Evolutionary conservation across 257 asterid species (phyloP), one percentile per base, ranked within the genome.

Genomic region (Mentha longifolia): DNA sequence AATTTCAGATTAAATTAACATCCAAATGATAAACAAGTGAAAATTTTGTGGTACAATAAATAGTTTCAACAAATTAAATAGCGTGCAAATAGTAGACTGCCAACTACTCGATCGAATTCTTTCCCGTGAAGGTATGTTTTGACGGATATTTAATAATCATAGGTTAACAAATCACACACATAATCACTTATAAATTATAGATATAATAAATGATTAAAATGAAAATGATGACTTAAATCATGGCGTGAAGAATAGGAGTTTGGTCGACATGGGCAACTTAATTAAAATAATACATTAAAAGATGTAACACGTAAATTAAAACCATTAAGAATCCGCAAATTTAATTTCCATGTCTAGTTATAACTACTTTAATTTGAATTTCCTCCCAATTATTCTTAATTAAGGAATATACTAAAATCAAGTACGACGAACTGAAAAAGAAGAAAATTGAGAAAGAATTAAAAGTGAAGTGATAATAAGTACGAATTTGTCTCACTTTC

Each of bases 171-270:
- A 14, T 47, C 20, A 14, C 6, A 47, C 20, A 47, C 54, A 47
- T 47, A 47, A 15, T 45, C 50, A 45, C 2, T 28, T 28, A 28
- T 28, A 4, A 5, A 13, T 45, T 13, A 14, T 45, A 45, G n/a
- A 43, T 14, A 43, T 13, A 45, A 3, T 45, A 45, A 14, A 46
- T 45, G 14, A 45, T 12, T 10, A 13, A 46, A 46, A 13, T 22
- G 51, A 46, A 46, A 9, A 46, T 15, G 52, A 16, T 47, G 52
- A 15, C 17, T 47, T 15, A 0, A 15, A 15, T 47, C 20, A 47
- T n/a, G 54, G 54, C 54, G 54, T 47, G 54, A n/a, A 47, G 54
- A 47, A 47, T n/a, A 17, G 54, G 54, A 47, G 54, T 15, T 47
- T 47, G 7, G 20, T 47, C 9, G 54, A 47, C 0, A 47, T 47